These are phyloP conservation scores for Venturia asperata DNA, from an alignment of 2,329 filamentous ascomycete species.

Conservation along the genomic window DNA sequence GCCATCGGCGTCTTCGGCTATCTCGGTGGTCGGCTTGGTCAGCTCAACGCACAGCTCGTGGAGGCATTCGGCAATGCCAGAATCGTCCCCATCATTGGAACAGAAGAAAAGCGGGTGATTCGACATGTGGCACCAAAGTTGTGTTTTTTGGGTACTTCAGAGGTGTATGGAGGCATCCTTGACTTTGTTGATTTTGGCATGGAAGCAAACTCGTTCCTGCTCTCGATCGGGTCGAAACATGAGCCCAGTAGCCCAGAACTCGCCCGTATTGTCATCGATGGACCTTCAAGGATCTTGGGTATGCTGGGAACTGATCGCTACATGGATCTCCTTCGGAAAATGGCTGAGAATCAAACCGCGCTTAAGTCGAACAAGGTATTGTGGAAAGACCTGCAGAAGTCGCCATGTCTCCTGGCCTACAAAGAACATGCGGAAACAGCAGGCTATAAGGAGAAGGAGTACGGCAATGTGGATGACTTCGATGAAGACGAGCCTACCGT, in stretches of 20 bases:
- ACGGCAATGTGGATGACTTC: conserved; percentile 32
- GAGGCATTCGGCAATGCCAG: conserved; percentile 55
- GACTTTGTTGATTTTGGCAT: conserved; percentile 93
- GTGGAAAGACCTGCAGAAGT: conserved; percentile 65
- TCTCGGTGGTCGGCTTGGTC: conserved; percentile 67
- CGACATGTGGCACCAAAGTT: conserved; percentile 60
- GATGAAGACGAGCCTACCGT: conserved; percentile 46
- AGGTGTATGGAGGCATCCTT: conserved; percentile 81
- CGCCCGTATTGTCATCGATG: conserved; percentile 71
- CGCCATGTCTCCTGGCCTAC: conserved; percentile 76
- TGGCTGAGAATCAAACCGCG: conserved; percentile 63
- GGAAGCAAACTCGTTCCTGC: conserved; percentile 80
- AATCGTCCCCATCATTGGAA: conserved; percentile 61
- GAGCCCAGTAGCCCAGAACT: conserved; percentile 86
- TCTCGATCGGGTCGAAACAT: conserved; percentile 81
- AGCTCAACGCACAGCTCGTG: conserved; percentile 54
- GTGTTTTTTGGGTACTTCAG: conserved; percentile 70
- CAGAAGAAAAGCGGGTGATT: conserved; percentile 37
- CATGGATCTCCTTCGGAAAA: conserved; percentile 67
- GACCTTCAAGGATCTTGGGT: conserved; percentile 74
- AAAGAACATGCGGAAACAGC: conserved; percentile 56
- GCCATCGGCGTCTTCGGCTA: conserved; percentile 75
- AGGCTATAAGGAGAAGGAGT: conserved; percentile 39
- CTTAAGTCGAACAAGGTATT: conserved; percentile 75
- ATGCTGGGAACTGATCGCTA: conserved; percentile 83